Base-by-base conservation (phyloP, 805 yeast genomes). In the Alloascoidea africana region DNA sequence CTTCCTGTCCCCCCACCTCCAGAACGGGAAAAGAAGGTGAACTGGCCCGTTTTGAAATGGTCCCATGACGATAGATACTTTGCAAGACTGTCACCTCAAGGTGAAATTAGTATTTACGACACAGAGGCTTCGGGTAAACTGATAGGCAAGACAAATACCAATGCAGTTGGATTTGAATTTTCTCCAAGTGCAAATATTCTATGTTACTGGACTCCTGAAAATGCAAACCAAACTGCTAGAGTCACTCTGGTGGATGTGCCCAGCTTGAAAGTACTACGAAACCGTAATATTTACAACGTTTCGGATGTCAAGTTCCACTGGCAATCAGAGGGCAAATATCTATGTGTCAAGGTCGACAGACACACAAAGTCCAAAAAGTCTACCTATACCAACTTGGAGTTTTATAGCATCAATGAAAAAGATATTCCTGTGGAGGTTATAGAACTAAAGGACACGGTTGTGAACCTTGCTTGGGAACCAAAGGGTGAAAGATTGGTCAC, bases 1-100 rank as follows among this genome's bases (percentile, higher is more conserved):
- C 89, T 91, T 70, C 93, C 96, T 18, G 66, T 89, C 51, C 83
- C 89, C 42, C 82, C 84, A 43, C 46, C 36, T 17, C 38, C 44
- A 67, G 73, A 52, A 63, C 78, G 53, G 77, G 76, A 52, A 62
- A 70, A 70, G 60, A 73, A 70, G 61, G 73, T 68, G 42, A 72
- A 76, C 76, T 91, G 98, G 98, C 98, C 98, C 36, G 73, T 89
- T 51, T 77, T 91, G 57, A 86, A 86, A 63, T 91, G 97, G 97
- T 84, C 96, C 34, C 68, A 63, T 51, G 93, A 91, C 61, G 94
- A 84, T 60, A 76, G 73, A 58, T 91, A 76, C 66, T 83, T 94
- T 63, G 97, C 96, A 39, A 80, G 98, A 65, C 73, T 84, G 60
- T 89, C 91, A 38, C 95, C 94, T 39, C 91, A 83, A 44, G 65